These are phyloP conservation scores for Debaryomyces fabryi DNA, from an alignment of 1,139 yeast genomes.

Conservation along the genomic window DNA sequence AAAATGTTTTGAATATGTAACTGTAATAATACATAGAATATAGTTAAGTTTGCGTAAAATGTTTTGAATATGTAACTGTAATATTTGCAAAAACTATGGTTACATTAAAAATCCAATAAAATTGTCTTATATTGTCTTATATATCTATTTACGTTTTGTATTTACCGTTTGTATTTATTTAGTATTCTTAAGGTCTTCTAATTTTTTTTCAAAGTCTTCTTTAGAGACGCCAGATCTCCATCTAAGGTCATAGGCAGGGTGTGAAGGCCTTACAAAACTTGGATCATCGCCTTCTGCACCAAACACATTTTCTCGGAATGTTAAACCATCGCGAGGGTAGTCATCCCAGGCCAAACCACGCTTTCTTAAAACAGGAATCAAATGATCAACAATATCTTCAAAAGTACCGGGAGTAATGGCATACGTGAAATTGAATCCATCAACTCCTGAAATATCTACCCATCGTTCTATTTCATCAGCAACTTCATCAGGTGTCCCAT, in stretches of 20 bases:
- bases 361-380: constrained; percentile 29
- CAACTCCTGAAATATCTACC: constrained; percentile 33
- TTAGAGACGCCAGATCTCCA: constrained; percentile 42
- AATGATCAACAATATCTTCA: constrained; percentile 31
- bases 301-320: constrained; percentile 30
- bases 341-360: constrained; percentile 33
- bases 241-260: constrained; percentile 42
- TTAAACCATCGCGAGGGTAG: constrained; percentile 26
- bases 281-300: constrained; percentile 28
- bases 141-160: background rate
- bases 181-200: background rate
- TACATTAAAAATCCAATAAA: background rate
- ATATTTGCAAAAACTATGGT: background rate
- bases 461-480: constrained; percentile 34
- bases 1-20: too few relatives aligned
- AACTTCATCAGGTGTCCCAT: constrained; percentile 27
- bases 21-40: background rate
- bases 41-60: background rate
- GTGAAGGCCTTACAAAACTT: constrained; percentile 25
- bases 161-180: background rate
- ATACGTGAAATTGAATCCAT: constrained; percentile 34
- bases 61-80: background rate
- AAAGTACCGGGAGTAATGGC: constrained; percentile 30
- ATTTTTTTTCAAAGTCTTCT: constrained; percentile 35
- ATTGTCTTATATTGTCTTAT: background rate